Base-by-base conservation (phyloP, 441 rosid genomes). In the Aquilaria agallochum region DNA sequence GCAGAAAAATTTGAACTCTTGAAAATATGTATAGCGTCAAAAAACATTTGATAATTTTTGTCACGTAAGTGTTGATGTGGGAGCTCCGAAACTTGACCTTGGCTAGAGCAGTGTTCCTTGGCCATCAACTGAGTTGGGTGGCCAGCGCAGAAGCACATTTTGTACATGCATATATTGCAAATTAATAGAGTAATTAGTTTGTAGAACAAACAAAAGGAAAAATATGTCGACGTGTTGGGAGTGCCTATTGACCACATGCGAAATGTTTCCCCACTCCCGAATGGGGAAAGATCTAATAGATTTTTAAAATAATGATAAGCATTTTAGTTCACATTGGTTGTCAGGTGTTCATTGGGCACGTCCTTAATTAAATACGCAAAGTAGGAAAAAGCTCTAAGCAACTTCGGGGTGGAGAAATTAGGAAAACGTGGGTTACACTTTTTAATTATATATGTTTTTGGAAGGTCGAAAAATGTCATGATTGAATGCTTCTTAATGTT, bases 401-500 rank as follows among this genome's bases (percentile, higher is more conserved):
- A 33, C 55, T 50, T 60, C 64, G 32, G 32, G 27, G 27, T 60
- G 14, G 46, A 5, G 46, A 50, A 15, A 34, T 33, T 13, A 49
- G 27, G 27, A 50, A 60, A 60, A 49, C 64, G 54, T 50, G 64
- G 9, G 11, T 33, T 33, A 15, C 55, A 60, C 55, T 48, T 33
- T 33, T 50, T 32, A 5, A n/a, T 30, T 7, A 27, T 27, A 15
- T 4, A 53, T 7, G 13, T 46, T 30, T 59, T 4, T 30, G 11
- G 13, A 36, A 2, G 1, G 6, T 44, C 30, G 8, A 4, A 59
- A 31, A 14, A 31, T 53, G 66, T 52, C 45, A 54, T 54, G 45
- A 63, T 54, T 54, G 60, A 47, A 44, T 63, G 66, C 31, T 53
- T 63, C 59, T 31, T 50, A 51, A 14, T 52, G 65, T 34, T 5